Evolutionary conservation across 1,284 basidiomycete species (phyloP), one percentile per base, ranked within the genome.

Genomic region (Agroathelia rolfsii): DNA sequence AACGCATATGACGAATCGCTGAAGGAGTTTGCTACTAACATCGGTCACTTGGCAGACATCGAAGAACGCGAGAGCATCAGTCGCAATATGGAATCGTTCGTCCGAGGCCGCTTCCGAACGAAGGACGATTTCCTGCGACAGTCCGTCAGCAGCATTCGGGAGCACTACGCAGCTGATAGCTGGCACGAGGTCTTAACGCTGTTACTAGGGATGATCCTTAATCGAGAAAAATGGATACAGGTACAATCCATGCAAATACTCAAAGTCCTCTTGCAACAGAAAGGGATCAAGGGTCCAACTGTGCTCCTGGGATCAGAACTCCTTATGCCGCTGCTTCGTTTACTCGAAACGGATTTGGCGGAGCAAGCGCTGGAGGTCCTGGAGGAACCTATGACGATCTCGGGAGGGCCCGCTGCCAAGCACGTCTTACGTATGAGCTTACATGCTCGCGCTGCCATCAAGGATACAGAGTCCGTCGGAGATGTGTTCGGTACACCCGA

Each of bases 51-150:
- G 15, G 89, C 92, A 2, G 75, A 76, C 22, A 55, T 62, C 24
- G 78, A 88, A 44, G 77, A 76, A 24, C 71, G 77, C 32, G 68
- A 74, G 8, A 85, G 82, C 45, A 81, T 95, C 42, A 66, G 75
- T 37, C 80, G 87, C 20, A 82, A 96, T 45, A 84, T 94, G 72
- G 81, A 70, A 2, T 93, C 88, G 5, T 92, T 94, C 43, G 76
- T 86, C 24, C 88, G 86, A 54, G 66, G 69, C 14, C 82, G 88
- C 27, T 96, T 96, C 66, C 70, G 92, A 26, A 89, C 89, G 2
- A 84, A 84, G 51, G 93, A 96, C 36, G 92, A 96, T 54, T 90
- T 96, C 55, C 70, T 94, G 37, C 77, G 89, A 3, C 90, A 96
- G 51, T 90, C 89, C 0, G 79, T 89, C 12, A 66, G 75, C 3